Evolutionary conservation across 2,329 filamentous ascomycete species (phyloP).

Genomic region (Clonostachys rhizophaga): DNA sequence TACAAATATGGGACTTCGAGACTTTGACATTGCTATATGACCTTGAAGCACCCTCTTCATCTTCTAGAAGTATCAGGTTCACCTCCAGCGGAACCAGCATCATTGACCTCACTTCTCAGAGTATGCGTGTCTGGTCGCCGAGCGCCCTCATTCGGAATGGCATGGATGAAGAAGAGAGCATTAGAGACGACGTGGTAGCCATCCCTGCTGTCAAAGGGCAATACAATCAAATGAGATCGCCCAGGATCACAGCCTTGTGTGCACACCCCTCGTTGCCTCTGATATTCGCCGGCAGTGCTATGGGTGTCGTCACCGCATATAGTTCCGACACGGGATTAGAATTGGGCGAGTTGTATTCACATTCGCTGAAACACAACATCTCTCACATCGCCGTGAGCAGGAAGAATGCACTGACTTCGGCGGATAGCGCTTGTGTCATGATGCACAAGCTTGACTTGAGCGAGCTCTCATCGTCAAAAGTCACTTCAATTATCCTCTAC

Average conservation of each 20-base stretch:
- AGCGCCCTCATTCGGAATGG: conserved; percentile 10
- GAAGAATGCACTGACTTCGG: no score
- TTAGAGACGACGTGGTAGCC: conserved; percentile 5
- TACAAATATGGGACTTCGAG: conserved; percentile 14
- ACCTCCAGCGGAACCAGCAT: conserved; percentile 9
- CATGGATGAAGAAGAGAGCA: conserved; percentile 10
- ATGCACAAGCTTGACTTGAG: no score
- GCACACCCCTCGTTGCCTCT: conserved; percentile 5
- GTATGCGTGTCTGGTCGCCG: conserved; percentile 14
- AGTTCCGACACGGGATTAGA: neutral
- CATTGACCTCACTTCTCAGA: conserved; percentile 10
- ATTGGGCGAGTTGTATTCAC: neutral
- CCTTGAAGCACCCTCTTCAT: conserved; percentile 5
- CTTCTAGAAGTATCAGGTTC: conserved; percentile 10
- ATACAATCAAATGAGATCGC: conserved; percentile 5
- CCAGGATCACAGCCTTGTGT: conserved; percentile 7
- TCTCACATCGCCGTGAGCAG: no score
- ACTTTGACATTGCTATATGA: conserved; percentile 10
- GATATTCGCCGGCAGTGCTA: conserved; percentile 8
- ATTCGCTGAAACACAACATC: neutral
- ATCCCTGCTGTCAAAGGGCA: conserved; percentile 3
- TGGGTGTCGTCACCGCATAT: conserved; percentile 6
- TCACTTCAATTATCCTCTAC: no score
- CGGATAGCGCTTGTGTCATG: no score
- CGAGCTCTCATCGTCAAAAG: no score